Conservation (phyloP, 2,329 filamentous ascomycete genomes). For the Sporothrix brunneoviolacea region DNA sequence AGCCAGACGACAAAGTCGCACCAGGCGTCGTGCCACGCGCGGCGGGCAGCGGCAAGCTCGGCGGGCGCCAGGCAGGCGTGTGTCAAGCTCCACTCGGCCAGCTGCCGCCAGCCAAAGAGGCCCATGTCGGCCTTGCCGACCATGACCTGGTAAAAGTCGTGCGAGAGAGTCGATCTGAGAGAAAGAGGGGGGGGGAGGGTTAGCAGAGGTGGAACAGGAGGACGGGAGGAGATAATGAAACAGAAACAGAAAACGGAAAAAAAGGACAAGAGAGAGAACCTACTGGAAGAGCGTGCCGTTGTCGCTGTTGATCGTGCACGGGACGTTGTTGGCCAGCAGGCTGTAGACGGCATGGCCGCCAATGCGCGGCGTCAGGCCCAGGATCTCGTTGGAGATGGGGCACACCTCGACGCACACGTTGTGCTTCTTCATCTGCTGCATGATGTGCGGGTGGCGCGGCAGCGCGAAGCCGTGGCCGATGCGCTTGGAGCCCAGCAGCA, state of each 20-base stretch:
- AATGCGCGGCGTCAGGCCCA: constrained; percentile 60
- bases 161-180: constrained; percentile 64
- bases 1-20: constrained; percentile 49
- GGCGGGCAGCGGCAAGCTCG: constrained; percentile 38
- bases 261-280: constrained; percentile 68
- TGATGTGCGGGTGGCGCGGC: constrained; percentile 58
- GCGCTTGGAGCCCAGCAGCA: constrained; percentile 58
- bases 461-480: constrained; percentile 70
- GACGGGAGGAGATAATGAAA: too few species aligned
- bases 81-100: constrained; percentile 55
- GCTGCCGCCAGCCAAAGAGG: constrained; percentile 64
- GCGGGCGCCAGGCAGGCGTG: constrained; percentile 47
- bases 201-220: too few species aligned
- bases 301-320: constrained; percentile 68
- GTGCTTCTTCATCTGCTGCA: constrained; percentile 56
- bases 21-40: constrained; percentile 52
- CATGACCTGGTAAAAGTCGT: constrained; percentile 73
- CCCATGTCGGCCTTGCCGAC: constrained; percentile 61
- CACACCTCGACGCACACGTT: constrained; percentile 68
- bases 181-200: too few species aligned
- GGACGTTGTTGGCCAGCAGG: constrained; percentile 63
- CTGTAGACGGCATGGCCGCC: constrained; percentile 61
- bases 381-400: constrained; percentile 69
- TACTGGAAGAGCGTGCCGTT: constrained; percentile 69
- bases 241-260: too few species aligned